These are phyloP conservation scores for Phytophthora podocarpi DNA, from an alignment of 352 stramenopile genomes.

Conservation along the genomic window DNA sequence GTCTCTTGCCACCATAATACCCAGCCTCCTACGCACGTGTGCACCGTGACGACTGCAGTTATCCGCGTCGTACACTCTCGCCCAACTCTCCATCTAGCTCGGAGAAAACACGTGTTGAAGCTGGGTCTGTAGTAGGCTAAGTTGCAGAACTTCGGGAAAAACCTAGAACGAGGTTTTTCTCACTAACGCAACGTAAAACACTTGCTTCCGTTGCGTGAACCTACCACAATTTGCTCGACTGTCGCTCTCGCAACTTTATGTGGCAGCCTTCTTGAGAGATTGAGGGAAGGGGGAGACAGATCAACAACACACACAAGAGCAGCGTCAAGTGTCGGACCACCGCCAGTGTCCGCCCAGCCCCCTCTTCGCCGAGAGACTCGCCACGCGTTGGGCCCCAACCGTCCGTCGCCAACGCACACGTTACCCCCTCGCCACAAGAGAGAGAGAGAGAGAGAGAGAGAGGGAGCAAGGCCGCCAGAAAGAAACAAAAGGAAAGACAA, in stretches of 20 bases:
- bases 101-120: neutral
- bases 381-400: constrained; percentile 40
- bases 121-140: neutral
- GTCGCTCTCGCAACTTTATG: neutral
- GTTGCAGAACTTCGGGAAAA: neutral
- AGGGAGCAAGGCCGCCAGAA: too few relatives aligned
- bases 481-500: constrained; percentile 20
- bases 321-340: constrained; percentile 42
- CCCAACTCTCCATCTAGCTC: too few relatives aligned
- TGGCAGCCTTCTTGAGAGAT: constrained; percentile 22
- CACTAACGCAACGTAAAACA: neutral
- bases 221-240: constrained; percentile 13
- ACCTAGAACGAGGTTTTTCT: neutral
- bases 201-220: neutral
- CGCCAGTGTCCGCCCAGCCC: constrained; percentile 1
- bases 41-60: too few relatives aligned
- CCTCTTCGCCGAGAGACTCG: constrained; percentile 31
- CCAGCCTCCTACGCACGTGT: too few relatives aligned
- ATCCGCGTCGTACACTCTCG: too few relatives aligned
- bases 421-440: neutral
- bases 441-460: constrained; percentile 11
- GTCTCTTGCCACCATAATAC: too few relatives aligned
- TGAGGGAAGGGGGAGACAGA: constrained; percentile 28
- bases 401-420: constrained; percentile 22
- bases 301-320: constrained; percentile 21